Conservation (phyloP, 768 basidiomycete genomes). For the Auricularia sp. region DNA sequence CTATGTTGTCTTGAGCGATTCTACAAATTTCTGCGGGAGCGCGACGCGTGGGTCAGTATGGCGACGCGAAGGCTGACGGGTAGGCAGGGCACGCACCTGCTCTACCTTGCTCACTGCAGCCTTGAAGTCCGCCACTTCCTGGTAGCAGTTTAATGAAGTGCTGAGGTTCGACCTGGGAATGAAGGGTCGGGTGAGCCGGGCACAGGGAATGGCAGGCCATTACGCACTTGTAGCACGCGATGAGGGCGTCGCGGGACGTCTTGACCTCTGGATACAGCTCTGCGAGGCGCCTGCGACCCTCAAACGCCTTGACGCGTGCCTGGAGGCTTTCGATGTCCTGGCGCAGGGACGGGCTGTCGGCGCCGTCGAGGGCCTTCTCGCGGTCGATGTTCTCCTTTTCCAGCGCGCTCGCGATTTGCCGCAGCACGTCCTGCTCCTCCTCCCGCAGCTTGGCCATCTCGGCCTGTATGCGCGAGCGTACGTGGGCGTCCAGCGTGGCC, state of each 20-base stretch:
- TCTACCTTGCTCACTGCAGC: constrained; percentile 57
- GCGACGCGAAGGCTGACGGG: not conserved
- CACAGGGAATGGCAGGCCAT: not conserved
- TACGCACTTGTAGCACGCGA: constrained; percentile 66
- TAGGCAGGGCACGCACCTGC: constrained; percentile 33
- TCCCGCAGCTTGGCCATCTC: constrained; percentile 57
- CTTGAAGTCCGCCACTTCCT: constrained; percentile 62
- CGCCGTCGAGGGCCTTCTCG: constrained; percentile 47
- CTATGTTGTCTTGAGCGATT: constrained; percentile 9
- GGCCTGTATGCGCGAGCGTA: constrained; percentile 59
- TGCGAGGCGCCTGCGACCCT: constrained; percentile 41
- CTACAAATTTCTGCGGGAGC: constrained; percentile 11
- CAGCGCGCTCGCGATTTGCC: constrained; percentile 66
- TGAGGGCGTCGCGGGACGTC: constrained; percentile 46
- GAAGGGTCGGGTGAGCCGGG: not conserved
- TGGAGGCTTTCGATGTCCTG: constrained; percentile 71
- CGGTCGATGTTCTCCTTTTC: constrained; percentile 83
- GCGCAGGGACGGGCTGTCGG: constrained; percentile 37
- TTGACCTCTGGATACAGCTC: constrained; percentile 47
- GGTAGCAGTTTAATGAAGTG: constrained; percentile 64
- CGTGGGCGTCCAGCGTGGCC: constrained; percentile 59
- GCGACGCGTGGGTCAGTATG: not conserved
- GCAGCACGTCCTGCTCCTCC: constrained; percentile 60
- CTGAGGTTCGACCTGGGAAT: constrained; percentile 30
- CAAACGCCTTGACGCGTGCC: constrained; percentile 62